These are phyloP conservation scores for Chamaecrista fasciculata DNA, from an alignment of 306 rosid species.

Conservation along the genomic window DNA sequence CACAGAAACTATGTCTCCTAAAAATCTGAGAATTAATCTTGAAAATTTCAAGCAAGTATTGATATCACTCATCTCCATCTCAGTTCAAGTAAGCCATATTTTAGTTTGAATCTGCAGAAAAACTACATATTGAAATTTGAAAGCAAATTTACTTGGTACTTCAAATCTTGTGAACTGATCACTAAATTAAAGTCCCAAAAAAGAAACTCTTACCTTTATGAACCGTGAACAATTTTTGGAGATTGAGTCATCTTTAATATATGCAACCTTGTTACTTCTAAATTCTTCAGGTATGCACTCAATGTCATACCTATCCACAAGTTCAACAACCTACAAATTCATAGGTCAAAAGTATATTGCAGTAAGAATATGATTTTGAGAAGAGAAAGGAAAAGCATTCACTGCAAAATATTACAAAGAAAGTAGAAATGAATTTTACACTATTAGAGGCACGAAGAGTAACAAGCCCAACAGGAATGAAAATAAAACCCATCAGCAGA, in stretches of 20 bases:
- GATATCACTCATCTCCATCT: background rate
- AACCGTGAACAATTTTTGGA: slow-evolving; percentile 70
- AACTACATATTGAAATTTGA: background rate
- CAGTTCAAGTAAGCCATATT: background rate
- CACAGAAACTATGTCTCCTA: background rate
- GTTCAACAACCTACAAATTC: slow-evolving; percentile 72
- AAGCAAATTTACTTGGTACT: background rate
- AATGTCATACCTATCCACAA: slow-evolving; percentile 76
- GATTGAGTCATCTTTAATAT: slow-evolving; percentile 65
- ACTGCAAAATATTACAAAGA: slow-evolving; percentile 18
- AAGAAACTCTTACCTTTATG: slow-evolving; percentile 56
- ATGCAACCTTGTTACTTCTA: slow-evolving; percentile 71
- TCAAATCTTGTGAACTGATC: no score
- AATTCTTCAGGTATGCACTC: slow-evolving; percentile 68
- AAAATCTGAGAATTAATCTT: background rate
- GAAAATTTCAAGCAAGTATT: background rate
- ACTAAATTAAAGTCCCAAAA: slow-evolving; percentile 11
- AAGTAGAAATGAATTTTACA: slow-evolving; percentile 46
- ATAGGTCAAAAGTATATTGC: slow-evolving; percentile 26
- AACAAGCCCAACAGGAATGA: slow-evolving; percentile 82
- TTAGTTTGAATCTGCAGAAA: background rate
- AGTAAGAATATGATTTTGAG: slow-evolving; percentile 22
- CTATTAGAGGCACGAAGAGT: slow-evolving; percentile 62
- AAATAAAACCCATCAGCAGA: slow-evolving; percentile 59
- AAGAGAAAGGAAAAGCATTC: slow-evolving; percentile 12